These are phyloP conservation scores for Globisporangium splendens DNA, from an alignment of 352 stramenopile species.

Conservation along the genomic window DNA sequence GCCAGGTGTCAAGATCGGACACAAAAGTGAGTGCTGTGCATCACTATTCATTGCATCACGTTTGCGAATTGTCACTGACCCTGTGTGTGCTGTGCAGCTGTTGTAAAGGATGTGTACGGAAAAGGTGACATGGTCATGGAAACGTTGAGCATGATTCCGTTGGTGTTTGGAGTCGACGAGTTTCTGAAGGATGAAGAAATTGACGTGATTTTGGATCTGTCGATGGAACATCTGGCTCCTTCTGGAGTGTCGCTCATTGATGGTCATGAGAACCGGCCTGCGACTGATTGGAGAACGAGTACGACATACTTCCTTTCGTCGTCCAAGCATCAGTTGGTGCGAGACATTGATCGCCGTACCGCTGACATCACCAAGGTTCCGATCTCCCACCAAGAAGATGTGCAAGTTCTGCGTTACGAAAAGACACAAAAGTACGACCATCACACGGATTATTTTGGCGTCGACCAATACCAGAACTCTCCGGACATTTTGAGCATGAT, in stretches of 20 bases:
- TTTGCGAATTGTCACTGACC: too few species aligned
- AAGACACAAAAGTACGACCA: conserved; percentile 75
- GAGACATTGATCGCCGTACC: conserved; percentile 59
- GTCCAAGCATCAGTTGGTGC: conserved; percentile 30
- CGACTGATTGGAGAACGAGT: conserved; percentile 73
- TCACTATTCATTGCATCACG: too few species aligned
- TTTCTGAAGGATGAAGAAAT: conserved; percentile 77
- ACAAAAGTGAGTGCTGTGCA: conserved; percentile 44
- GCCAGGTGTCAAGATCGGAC: conserved; percentile 57
- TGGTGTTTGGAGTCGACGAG: conserved; percentile 72
- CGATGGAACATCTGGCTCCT: conserved; percentile 52
- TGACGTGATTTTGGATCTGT: conserved; percentile 66
- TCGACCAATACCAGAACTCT: conserved; percentile 37
- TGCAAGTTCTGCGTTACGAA: conserved; percentile 74
- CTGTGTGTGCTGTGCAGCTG: conserved; percentile 16
- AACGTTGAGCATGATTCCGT: conserved; percentile 58
- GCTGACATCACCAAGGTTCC: conserved; percentile 61
- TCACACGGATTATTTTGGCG: conserved; percentile 64
- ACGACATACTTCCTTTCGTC: conserved; percentile 76
- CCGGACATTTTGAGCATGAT: conserved; percentile 41
- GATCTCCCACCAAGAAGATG: conserved; percentile 52
- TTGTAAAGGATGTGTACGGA: conserved; percentile 40
- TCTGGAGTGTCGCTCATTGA: conserved; percentile 62
- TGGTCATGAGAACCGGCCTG: conserved; percentile 55
- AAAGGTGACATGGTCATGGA: conserved; percentile 48